Evolutionary conservation across 2,329 filamentous ascomycete species (phyloP).

Genomic region (Teratosphaeria viscida): DNA sequence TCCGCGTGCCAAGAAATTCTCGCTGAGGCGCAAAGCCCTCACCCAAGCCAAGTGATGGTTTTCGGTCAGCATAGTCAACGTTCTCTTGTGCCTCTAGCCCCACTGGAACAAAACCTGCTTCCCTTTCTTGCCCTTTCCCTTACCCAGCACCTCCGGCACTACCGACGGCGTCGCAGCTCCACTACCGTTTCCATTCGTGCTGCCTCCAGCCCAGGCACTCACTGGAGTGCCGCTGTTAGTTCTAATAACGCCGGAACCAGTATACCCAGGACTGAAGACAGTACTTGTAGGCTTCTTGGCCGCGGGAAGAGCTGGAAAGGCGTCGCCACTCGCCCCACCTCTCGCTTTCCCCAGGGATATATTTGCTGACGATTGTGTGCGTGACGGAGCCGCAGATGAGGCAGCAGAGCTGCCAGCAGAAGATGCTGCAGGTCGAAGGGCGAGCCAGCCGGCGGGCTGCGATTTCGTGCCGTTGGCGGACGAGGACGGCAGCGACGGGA

Average conservation of each 20-base stretch:
- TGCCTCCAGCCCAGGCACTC: slow-evolving; percentile 28
- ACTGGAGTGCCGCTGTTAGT: slow-evolving; percentile 29
- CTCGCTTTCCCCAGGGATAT: slow-evolving; percentile 9
- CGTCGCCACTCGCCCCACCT: slow-evolving; percentile 37
- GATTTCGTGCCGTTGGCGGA: slow-evolving; percentile 7
- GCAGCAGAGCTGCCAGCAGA: slow-evolving; percentile 21
- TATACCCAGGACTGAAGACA: slow-evolving; percentile 41
- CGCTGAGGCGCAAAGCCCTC: too few species aligned
- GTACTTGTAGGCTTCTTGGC: slow-evolving; percentile 59
- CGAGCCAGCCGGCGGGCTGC: slow-evolving; percentile 20
- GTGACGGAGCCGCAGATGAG: slow-evolving; percentile 26
- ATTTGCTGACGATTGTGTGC: slow-evolving; percentile 23
- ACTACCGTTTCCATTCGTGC: slow-evolving; percentile 9
- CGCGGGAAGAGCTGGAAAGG: slow-evolving; percentile 73
- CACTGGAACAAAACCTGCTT: slow-evolving; percentile 43
- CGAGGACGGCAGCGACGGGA: slow-evolving; percentile 19
- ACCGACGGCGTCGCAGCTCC: slow-evolving; percentile 14
- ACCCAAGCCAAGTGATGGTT: too few species aligned
- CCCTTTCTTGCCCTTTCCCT: slow-evolving; percentile 40
- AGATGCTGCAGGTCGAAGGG: slow-evolving; percentile 16
- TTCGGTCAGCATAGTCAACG: not conserved
- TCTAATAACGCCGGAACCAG: slow-evolving; percentile 34
- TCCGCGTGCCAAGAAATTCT: too few species aligned
- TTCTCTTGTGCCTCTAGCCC: slow-evolving; percentile 24
- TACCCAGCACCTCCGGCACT: slow-evolving; percentile 14